Base-by-base conservation (phyloP, 148 eudicot species). In the Agrostemma githago region DNA sequence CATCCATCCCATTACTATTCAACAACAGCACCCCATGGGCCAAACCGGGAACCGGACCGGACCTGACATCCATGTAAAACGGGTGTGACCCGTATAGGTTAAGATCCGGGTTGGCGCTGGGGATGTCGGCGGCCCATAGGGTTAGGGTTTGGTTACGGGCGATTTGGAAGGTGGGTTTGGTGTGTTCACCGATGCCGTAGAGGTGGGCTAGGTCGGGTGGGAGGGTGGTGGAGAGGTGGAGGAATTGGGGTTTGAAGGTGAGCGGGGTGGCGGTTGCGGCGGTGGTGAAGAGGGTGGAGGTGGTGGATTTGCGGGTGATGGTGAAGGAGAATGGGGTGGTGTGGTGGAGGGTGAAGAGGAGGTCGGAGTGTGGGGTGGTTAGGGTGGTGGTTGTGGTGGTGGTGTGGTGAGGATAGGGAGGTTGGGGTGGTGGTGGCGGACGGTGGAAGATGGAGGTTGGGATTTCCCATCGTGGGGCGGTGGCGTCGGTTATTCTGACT, bases 1-100 rank as follows among this genome's bases (percentile, higher is more conserved):
- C 70, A 62, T 93, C 98, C 98, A 94, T 94, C 2, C 97, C 98
- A 82, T 94, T 89, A 39, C 91, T 94, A 66, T 89, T 94, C 77
- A 89, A 34, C 77, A 91, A 54, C 85, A 91, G 19, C 17, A 94
- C 93, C 2, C 93, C 92, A 62, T 94, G 93, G 15, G 87, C 20
- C 8, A 68, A 58, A 26, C 98, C 96, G 0, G 58, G 72, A 51
- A 85, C 95, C 3, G 79, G 81, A 0, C 85, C 75, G 6, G 86
- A 74, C 39, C 90, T 72, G 9, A 87, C 73, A 54, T 87, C 90
- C 78, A 87, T 74, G 62, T 87, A 87, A 78, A 84, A 87, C 21
- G 90, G 84, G 77, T 87, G 90, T 3, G 90, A 79, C 42, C 88
- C 97, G 42, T 94, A 91, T 2, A 94, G 64, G 56, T 94, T 94